Conservation (phyloP, 2,329 filamentous ascomycete species). For the Xylariaceae sp. region DNA sequence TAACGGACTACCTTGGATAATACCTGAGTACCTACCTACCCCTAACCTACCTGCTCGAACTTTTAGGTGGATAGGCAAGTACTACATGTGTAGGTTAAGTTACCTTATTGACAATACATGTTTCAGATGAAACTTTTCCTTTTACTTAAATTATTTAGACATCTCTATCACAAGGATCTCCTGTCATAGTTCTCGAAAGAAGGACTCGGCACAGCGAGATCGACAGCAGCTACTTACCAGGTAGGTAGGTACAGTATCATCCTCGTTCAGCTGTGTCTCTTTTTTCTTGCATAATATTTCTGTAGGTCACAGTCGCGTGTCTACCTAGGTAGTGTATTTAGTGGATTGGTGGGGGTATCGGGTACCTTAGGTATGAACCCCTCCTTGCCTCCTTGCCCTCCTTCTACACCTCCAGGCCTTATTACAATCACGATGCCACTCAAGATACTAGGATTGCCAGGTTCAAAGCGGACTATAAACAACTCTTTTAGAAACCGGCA, state of each 20-base stretch:
- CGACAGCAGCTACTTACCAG: constrained; percentile 10
- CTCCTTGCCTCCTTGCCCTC: too few species aligned
- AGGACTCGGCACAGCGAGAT: constrained; percentile 7
- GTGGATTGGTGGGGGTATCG: constrained; percentile 19
- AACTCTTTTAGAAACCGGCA: background rate
- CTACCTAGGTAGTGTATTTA: too few species aligned
- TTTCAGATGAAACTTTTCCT: too few species aligned
- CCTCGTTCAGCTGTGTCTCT: constrained; percentile 5
- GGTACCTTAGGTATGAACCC: constrained; percentile 6
- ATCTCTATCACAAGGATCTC: too few species aligned
- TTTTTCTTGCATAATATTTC: constrained; percentile 22
- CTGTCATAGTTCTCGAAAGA: too few species aligned
- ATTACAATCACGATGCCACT: background rate
- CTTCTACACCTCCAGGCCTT: too few species aligned
- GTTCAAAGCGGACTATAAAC: constrained; percentile 8
- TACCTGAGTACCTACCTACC: background rate
- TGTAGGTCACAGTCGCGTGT: constrained; percentile 27
- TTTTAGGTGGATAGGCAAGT: too few species aligned
- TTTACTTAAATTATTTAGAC: background rate
- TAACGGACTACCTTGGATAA: background rate
- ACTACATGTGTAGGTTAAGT: too few species aligned
- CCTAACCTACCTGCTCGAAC: too few species aligned
- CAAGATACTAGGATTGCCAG: background rate
- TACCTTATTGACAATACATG: too few species aligned
- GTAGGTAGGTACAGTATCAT: background rate